Evolutionary conservation across 2,329 filamentous ascomycete genomes (phyloP).

Genomic region (Geosmithia morbida): DNA sequence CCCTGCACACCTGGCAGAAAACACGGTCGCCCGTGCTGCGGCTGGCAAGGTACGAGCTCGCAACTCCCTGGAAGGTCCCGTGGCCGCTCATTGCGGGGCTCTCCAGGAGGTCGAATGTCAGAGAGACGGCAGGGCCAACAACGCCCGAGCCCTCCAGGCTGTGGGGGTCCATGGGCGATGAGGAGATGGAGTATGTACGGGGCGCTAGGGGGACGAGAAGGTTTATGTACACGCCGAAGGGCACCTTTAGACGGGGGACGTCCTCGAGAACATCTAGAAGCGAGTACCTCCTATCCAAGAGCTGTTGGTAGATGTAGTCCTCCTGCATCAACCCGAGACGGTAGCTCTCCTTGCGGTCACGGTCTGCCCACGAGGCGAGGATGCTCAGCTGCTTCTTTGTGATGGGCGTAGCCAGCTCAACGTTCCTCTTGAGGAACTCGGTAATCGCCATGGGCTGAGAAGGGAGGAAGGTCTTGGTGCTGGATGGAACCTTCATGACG

Average conservation of each 20-base stretch:
- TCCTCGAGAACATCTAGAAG: not conserved
- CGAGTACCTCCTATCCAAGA: not conserved
- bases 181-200: constrained; percentile 46
- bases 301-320: not conserved
- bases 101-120: constrained; percentile 46
- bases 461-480: not conserved
- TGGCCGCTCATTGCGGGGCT: constrained; percentile 50
- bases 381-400: too few species aligned
- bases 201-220: not conserved
- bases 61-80: constrained; percentile 43
- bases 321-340: not conserved
- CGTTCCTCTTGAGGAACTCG: too few species aligned
- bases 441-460: not conserved
- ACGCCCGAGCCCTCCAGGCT: not conserved
- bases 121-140: constrained; percentile 20
- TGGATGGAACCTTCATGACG: not conserved
- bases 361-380: too few species aligned
- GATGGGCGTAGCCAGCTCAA: too few species aligned
- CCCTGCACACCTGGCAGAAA: not conserved
- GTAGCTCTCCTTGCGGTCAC: not conserved
- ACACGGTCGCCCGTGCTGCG: constrained; percentile 24
- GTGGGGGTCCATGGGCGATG: constrained; percentile 39
- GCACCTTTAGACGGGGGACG: not conserved
- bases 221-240: not conserved
- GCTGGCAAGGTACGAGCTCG: constrained; percentile 43